These are phyloP conservation scores for Ottelia alismoides DNA, from an alignment of 106 monocot species.

Conservation along the genomic window DNA sequence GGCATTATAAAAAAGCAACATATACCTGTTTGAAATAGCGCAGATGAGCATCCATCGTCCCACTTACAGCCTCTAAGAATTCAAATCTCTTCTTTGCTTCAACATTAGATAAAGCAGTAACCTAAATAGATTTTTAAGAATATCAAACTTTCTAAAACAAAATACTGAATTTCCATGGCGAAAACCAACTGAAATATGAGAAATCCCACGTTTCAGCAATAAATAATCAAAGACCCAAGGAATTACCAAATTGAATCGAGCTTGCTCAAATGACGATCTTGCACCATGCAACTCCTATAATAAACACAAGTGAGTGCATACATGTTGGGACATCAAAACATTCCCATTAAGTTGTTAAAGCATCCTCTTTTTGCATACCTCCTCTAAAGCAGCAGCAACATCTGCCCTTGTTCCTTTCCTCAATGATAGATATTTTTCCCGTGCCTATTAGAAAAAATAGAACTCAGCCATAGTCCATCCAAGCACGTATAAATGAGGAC, in stretches of 20 bases:
- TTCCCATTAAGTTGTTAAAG: too few species aligned
- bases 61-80: slow-evolving; percentile 98
- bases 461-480: too few species aligned
- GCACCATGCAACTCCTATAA: slow-evolving; percentile 83
- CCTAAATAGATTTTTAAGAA: slow-evolving; percentile 20
- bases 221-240: background rate
- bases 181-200: background rate
- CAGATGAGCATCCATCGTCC: slow-evolving; percentile 99
- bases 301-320: too few species aligned
- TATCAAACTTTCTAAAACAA: too few species aligned
- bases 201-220: background rate
- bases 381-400: slow-evolving; percentile 67
- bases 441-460: too few species aligned
- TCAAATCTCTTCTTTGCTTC: slow-evolving; percentile 99
- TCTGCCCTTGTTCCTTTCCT: slow-evolving; percentile 87
- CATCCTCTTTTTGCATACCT: too few species aligned
- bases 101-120: slow-evolving; percentile 85
- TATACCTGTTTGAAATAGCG: slow-evolving; percentile 98
- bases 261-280: slow-evolving; percentile 97
- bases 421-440: slow-evolving; percentile 85
- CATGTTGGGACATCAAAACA: too few species aligned
- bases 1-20: too few species aligned
- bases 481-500: too few species aligned
- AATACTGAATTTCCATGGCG: too few species aligned
- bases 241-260: slow-evolving; percentile 77